phyloP scores from a whole-genome alignment of 805 yeast species.

The Nakazawaea siamensis region DNA sequence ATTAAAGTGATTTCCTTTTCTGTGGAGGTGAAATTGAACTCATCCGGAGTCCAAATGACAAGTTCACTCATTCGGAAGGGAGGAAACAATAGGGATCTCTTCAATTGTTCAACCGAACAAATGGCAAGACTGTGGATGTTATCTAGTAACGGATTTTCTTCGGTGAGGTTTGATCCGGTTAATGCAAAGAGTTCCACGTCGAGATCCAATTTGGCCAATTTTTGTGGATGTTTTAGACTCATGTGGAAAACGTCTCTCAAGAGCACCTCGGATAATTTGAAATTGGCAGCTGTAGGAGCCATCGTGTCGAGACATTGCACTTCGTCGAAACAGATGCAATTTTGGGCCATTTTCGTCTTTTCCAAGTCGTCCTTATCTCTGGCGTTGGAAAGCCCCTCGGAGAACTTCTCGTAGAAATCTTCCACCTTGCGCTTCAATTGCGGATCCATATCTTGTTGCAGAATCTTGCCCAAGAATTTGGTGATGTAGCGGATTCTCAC shows the following conservation, averaged over 20 bases:
- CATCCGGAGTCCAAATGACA: constrained; percentile 12
- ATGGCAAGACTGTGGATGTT: constrained; percentile 18
- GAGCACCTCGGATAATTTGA: constrained; percentile 7
- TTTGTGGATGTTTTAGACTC: constrained; percentile 10
- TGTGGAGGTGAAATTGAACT: background rate
- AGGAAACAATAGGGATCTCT: constrained; percentile 25
- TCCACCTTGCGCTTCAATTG: constrained; percentile 7
- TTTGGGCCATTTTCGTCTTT: constrained; percentile 12
- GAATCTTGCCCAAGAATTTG: constrained; percentile 15
- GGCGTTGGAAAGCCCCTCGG: constrained; percentile 14
- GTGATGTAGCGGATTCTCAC: constrained; percentile 19
- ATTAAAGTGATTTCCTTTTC: background rate
- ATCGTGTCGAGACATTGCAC: constrained; percentile 10
- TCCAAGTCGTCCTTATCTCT: constrained; percentile 17
- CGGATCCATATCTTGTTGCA: constrained; percentile 14
- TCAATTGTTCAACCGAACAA: constrained; percentile 20
- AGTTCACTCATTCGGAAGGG: constrained; percentile 23
- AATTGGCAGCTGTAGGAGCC: constrained; percentile 10
- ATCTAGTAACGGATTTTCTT: constrained; percentile 17
- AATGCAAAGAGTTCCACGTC: constrained; percentile 5
- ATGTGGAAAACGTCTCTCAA: constrained; percentile 7
- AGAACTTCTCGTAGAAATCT: constrained; percentile 14
- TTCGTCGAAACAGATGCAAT: constrained; percentile 11
- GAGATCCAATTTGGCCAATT: constrained; percentile 6
- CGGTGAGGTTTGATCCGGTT: background rate